phyloP scores from a whole-genome alignment of 2,329 filamentous ascomycete genomes.

The Trichoderma atroviride region DNA sequence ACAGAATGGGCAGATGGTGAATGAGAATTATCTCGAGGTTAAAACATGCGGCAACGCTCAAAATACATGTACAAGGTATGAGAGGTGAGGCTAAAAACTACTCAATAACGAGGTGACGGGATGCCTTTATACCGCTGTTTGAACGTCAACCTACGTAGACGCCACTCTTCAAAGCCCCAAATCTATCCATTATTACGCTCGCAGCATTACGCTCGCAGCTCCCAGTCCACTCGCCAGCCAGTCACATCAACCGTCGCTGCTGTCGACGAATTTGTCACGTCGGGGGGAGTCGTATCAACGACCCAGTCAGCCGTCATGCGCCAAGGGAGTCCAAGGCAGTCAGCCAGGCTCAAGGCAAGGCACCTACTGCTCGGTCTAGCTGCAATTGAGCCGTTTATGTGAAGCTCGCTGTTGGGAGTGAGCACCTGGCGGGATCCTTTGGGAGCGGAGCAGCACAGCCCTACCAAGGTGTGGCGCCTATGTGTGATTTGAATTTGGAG shows the following conservation, averaged over 20 bases:
- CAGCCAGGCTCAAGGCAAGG: neutral
- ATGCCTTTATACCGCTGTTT: neutral
- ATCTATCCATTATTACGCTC: neutral
- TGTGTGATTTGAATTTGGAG: neutral
- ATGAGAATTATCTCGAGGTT: neutral
- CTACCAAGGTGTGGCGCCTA: neutral
- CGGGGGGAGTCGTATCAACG: neutral
- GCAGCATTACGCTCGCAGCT: neutral
- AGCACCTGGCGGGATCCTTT: neutral
- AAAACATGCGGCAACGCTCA: neutral
- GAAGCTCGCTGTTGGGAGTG: neutral
- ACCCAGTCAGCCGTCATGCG: constrained; percentile 5
- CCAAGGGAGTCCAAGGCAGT: neutral
- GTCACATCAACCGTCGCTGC: neutral
- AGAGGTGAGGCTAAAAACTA: neutral
- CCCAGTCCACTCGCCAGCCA: neutral
- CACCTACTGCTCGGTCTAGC: neutral
- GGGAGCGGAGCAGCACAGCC: constrained; percentile 2
- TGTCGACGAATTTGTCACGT: neutral
- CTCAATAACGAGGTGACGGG: neutral
- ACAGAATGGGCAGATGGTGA: neutral
- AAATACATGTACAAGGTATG: neutral
- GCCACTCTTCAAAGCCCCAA: neutral
- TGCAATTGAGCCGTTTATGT: neutral
- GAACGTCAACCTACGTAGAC: neutral